Evolutionary conservation across 148 eudicot species (phyloP), one percentile per base, ranked within the genome.

Genomic region (Dianthus caryophyllus): DNA sequence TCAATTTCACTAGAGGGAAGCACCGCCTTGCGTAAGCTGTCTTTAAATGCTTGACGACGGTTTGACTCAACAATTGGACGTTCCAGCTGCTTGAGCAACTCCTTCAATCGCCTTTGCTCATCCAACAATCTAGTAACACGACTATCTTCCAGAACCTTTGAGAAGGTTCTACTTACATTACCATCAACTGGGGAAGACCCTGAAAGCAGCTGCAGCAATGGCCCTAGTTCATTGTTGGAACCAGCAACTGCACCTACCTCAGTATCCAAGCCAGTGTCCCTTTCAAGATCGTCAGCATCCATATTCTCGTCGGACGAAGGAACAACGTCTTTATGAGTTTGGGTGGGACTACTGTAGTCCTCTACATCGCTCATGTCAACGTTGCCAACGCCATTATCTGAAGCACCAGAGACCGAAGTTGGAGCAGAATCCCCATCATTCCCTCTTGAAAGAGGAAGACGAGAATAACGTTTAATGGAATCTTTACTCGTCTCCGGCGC

Each of bases 1-100:
- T 91, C 90, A 55, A 88, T 87, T 17, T 81, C 73, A 29, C 73
- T 59, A 27, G 81, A 64, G 59, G 63, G 68, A 53, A 88, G 58
- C 48, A 88, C 70, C 26, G 86, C 73, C 71, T 79, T 77, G 60
- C 76, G 82, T 77, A 88, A 74, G 33, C 68, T 73, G 56, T 87
- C 93, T 67, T 82, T 79, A 62, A 80, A 91, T 49, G 76, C 84
- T 81, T 82, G 83, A 11, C 86, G 87, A 66, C 78, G 81, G 8
- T 76, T 73, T 64, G 97, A 79, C 44, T 67, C 68, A 43, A 72
- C 70, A 55, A 64, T 69, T 46, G 82, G 77, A 41, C 61, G 67
- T 56, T 86, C 86, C 43, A 77, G 60, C 65, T 80, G 82, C 76
- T 84, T 87, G 29, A 78, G 74, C 43, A 79, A 60, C 53, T 82